These are phyloP conservation scores for Candida pseudoviswanathii DNA, from an alignment of 1,139 yeast species.

Conservation along the genomic window DNA sequence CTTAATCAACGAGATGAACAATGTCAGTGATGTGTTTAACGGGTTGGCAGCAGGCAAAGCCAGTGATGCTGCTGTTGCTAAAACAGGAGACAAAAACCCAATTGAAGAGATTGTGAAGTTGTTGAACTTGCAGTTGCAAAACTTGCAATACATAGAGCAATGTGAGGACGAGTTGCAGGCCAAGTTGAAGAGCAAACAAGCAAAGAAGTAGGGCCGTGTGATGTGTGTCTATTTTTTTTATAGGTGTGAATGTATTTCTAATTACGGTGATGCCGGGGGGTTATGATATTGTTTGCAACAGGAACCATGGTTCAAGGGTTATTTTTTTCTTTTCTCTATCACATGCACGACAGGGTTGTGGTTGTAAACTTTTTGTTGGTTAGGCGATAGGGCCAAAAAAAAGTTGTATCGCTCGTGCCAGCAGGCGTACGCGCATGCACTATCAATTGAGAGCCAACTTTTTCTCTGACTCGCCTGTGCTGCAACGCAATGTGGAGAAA, in stretches of 20 bases:
- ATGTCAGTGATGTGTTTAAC: slow-evolving; percentile 81
- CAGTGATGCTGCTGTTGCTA: slow-evolving; percentile 18
- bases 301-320: neutral
- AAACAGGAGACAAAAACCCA: slow-evolving; percentile 38
- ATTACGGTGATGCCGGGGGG: no score
- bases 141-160: slow-evolving; percentile 83
- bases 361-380: neutral
- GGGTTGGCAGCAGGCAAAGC: slow-evolving; percentile 37
- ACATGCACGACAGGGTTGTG: neutral
- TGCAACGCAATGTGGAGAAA: neutral
- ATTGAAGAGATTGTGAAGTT: slow-evolving; percentile 73
- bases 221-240: neutral
- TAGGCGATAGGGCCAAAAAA: no score
- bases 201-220: slow-evolving; percentile 13
- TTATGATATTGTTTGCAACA: no score
- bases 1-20: slow-evolving; percentile 82
- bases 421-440: no score
- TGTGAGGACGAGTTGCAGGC: slow-evolving; percentile 69
- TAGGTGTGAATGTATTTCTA: no score
- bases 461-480: neutral
- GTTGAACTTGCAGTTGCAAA: slow-evolving; percentile 85
- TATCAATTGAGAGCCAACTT: neutral
- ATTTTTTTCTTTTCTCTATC: neutral
- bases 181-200: slow-evolving; percentile 48
- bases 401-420: no score